A percentile compares a stretch with the other conserved stretches of the same genome.
phyloP scores from a whole-genome alignment of 176 grass and related monocot genomes.

The Musa acuminata region DNA sequence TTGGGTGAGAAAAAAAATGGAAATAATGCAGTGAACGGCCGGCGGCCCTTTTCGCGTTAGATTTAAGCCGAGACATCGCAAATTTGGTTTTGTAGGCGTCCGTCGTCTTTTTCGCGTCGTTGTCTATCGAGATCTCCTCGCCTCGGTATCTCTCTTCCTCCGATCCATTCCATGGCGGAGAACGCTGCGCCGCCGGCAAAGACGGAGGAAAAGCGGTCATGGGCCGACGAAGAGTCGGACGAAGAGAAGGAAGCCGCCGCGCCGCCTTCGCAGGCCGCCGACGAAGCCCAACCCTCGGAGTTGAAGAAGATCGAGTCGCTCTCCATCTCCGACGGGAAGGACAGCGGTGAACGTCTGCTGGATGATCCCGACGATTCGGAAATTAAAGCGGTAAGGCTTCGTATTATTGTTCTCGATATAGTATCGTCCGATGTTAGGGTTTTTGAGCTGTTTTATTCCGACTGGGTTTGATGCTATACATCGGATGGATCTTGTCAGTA shows the following conservation, averaged over 20 bases:
- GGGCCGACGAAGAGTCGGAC: constrained; percentile 65
- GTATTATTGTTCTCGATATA: background rate
- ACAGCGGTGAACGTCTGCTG: constrained; percentile 27
- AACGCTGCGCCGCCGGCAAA: constrained; percentile 21
- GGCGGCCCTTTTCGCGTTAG: background rate
- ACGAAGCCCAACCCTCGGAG: background rate
- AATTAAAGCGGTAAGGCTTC: constrained; percentile 55
- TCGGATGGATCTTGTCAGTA: background rate
- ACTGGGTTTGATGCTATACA: background rate
- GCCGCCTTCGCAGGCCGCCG: background rate
- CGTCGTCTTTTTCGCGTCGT: background rate
- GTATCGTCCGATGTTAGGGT: background rate
- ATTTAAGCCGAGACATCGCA: background rate
- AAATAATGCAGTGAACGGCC: background rate
- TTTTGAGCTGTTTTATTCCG: background rate
- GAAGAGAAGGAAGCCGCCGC: constrained; percentile 41
- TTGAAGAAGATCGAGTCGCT: constrained; percentile 69
- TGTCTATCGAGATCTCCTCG: background rate
- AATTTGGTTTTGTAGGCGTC: background rate
- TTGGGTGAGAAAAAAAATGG: too few relatives aligned
- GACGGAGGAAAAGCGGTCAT: constrained; percentile 62
- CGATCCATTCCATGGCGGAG: background rate
- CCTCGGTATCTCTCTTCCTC: background rate
- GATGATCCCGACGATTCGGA: constrained; percentile 79
- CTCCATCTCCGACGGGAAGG: constrained; percentile 43